Conservation (phyloP, 2,329 filamentous ascomycete genomes). For the Hymenoscyphus repandus region DNA sequence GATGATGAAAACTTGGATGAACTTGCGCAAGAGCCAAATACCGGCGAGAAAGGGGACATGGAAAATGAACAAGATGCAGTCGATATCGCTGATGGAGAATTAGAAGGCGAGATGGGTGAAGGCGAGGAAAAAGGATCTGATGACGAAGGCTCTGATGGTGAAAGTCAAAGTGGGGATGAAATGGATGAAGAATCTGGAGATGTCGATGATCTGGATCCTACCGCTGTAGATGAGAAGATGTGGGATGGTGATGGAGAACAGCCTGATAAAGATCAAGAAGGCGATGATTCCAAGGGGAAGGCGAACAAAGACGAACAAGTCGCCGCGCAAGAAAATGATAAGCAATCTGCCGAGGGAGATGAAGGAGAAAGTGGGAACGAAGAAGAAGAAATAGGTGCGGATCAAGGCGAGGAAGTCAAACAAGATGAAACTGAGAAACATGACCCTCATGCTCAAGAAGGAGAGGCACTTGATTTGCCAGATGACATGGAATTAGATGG, state of each 20-base stretch:
- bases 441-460: conserved; percentile 62
- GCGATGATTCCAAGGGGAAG: conserved; percentile 66
- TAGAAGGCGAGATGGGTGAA: conserved; percentile 79
- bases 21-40: conserved; percentile 76
- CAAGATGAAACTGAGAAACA: conserved; percentile 56
- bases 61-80: conserved; percentile 80
- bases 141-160: conserved; percentile 58
- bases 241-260: conserved; percentile 85
- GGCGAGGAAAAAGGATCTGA: conserved; percentile 57
- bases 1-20: conserved; percentile 92
- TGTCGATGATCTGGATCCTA: conserved; percentile 85
- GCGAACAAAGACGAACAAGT: conserved; percentile 51
- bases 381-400: conserved; percentile 51
- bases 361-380: conserved; percentile 46
- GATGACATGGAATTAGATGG: conserved; percentile 68
- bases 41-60: conserved; percentile 54
- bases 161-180: conserved; percentile 59
- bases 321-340: conserved; percentile 49
- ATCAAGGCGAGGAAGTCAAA: conserved; percentile 50
- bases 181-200: conserved; percentile 88
- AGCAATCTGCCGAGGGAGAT: conserved; percentile 47
- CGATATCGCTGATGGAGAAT: conserved; percentile 88
- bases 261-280: conserved; percentile 76
- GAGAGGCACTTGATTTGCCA: conserved; percentile 62
- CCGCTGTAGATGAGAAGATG: conserved; percentile 95